phyloP scores from a whole-genome alignment of 495 filamentous ascomycete species.

The Aspergillus indologenus region DNA sequence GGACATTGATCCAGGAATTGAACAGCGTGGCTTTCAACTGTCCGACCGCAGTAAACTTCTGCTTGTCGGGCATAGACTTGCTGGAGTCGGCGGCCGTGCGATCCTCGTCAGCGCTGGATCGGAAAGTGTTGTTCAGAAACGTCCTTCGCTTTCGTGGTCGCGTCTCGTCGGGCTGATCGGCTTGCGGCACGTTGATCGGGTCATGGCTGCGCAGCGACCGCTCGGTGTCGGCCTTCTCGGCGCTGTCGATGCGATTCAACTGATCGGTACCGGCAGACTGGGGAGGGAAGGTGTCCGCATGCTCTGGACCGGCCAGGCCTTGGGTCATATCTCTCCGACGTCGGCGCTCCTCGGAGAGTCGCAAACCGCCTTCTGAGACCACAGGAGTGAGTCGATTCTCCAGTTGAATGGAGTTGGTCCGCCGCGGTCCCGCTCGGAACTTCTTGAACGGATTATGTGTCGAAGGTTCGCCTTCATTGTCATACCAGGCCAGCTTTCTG shows the following conservation, averaged over 20 bases:
- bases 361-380: constrained; percentile 27
- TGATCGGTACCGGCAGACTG: constrained; percentile 26
- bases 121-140: constrained; percentile 20
- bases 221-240: constrained; percentile 19
- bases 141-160: constrained; percentile 30
- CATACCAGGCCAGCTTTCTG: constrained; percentile 46
- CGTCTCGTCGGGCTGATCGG: constrained; percentile 10
- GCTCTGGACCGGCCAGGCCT: constrained; percentile 26
- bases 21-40: constrained; percentile 71
- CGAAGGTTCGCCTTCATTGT: constrained; percentile 39
- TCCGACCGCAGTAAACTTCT: constrained; percentile 62
- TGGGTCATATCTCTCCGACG: constrained; percentile 30
- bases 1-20: constrained; percentile 79
- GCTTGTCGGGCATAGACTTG: constrained; percentile 35
- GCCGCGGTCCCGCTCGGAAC: constrained; percentile 30
- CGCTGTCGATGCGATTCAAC: constrained; percentile 10
- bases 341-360: constrained; percentile 24
- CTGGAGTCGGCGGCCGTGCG: constrained; percentile 2
- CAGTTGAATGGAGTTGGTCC: constrained; percentile 33
- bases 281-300: constrained; percentile 30
- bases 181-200: constrained; percentile 35
- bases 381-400: constrained; percentile 22
- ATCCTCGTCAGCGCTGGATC: constrained; percentile 11
- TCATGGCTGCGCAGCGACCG: constrained; percentile 34
- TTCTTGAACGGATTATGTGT: constrained; percentile 52